Conservation (phyloP, 208 protist species). For the Trypanosoma lewisi region DNA sequence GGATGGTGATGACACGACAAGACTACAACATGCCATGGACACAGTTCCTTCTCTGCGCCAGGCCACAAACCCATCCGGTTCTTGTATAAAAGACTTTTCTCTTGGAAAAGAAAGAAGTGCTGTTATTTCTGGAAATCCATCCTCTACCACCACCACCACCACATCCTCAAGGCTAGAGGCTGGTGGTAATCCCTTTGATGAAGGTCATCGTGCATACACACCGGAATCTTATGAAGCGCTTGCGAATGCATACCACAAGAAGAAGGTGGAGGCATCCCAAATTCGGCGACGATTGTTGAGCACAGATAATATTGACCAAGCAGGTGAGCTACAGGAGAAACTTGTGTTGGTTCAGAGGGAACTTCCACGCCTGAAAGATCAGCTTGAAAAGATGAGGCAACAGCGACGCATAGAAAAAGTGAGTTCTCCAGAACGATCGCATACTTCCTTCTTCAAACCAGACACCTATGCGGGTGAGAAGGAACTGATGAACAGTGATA, state of each 20-base stretch:
- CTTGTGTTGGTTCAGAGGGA: constrained; percentile 51
- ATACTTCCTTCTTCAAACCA: neutral
- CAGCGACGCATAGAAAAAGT: constrained; percentile 23
- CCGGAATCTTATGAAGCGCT: constrained; percentile 57
- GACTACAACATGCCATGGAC: constrained; percentile 59
- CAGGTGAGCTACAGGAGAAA: constrained; percentile 55
- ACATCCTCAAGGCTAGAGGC: too few species aligned
- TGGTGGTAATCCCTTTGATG: constrained; percentile 16
- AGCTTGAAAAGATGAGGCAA: constrained; percentile 59
- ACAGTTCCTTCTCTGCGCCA: constrained; percentile 57
- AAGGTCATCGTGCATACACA: constrained; percentile 28
- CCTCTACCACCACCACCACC: neutral
- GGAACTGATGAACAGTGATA: neutral
- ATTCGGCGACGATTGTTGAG: constrained; percentile 72
- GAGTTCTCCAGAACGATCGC: neutral
- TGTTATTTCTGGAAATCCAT: neutral
- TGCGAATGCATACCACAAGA: constrained; percentile 78
- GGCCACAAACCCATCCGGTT: constrained; percentile 54
- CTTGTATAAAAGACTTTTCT: constrained; percentile 77
- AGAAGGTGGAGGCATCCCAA: constrained; percentile 81
- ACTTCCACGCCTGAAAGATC: constrained; percentile 47
- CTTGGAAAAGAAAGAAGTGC: constrained; percentile 41
- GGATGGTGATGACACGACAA: constrained; percentile 62
- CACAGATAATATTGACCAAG: constrained; percentile 67
- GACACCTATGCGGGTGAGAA: constrained; percentile 18